Percentiles rank a stretch among this genome's conserved stretches.
Evolutionary conservation across 2,329 filamentous ascomycete species (phyloP).

Genomic region (Capronia americana): DNA sequence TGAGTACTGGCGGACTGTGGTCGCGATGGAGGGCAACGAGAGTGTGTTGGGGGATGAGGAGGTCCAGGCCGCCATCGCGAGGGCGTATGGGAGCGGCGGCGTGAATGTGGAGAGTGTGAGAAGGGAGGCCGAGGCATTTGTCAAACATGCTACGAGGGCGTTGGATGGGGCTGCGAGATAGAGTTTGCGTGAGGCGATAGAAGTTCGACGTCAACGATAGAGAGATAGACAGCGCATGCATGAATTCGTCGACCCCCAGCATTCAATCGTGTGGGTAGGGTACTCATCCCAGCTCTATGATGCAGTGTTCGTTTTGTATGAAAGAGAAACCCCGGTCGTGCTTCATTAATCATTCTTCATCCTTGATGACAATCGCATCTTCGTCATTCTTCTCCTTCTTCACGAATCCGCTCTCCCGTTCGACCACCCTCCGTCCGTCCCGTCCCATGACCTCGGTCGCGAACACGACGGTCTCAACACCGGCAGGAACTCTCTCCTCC

Average conservation of each 20-base stretch:
- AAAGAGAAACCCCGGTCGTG: not conserved
- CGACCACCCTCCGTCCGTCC: constrained; percentile 41
- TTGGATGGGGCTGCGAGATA: constrained; percentile 42
- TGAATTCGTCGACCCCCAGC: not conserved
- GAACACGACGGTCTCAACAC: constrained; percentile 80
- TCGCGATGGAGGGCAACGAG: constrained; percentile 69
- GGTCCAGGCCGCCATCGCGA: constrained; percentile 68
- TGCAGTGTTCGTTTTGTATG: not conserved
- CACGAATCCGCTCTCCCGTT: constrained; percentile 36
- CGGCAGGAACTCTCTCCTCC: constrained; percentile 67
- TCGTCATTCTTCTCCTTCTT: constrained; percentile 39
- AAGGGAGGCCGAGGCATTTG: constrained; percentile 52
- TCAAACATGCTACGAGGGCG: constrained; percentile 50
- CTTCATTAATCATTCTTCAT: constrained; percentile 36
- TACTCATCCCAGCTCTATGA: not conserved
- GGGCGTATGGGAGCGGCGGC: constrained; percentile 65
- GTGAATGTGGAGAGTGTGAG: constrained; percentile 52
- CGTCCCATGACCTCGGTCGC: constrained; percentile 67
- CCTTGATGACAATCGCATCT: constrained; percentile 40
- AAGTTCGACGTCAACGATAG: not conserved
- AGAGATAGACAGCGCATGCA: not conserved
- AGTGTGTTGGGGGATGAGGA: constrained; percentile 74
- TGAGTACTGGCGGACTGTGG: constrained; percentile 72
- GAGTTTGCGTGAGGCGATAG: not conserved
- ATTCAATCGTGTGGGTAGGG: too few relatives aligned